A percentile compares a stretch with the other conserved stretches of the same genome.
These are phyloP conservation scores for Hypomyces rosellus DNA, from an alignment of 2,329 filamentous ascomycete species.

Conservation along the genomic window DNA sequence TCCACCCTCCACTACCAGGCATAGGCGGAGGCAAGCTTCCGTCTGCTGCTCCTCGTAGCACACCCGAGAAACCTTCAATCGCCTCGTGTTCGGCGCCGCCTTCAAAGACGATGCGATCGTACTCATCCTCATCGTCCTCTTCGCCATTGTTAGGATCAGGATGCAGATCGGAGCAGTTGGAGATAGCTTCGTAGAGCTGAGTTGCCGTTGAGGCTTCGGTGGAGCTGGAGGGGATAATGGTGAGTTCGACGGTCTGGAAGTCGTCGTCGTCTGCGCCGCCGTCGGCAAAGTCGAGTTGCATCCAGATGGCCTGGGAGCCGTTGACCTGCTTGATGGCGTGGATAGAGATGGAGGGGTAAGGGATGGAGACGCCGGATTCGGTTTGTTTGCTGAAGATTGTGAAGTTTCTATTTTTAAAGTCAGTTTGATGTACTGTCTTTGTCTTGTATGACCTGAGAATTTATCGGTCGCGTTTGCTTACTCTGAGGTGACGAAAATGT, in stretches of 20 bases:
- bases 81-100: constrained; percentile 42
- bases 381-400: constrained; percentile 56
- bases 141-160: constrained; percentile 59
- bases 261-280: constrained; percentile 56
- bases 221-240: constrained; percentile 47
- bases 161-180: constrained; percentile 68
- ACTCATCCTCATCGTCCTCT: constrained; percentile 50
- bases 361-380: constrained; percentile 58
- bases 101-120: constrained; percentile 53
- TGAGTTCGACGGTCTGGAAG: constrained; percentile 60
- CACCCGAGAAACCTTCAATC: constrained; percentile 51
- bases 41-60: constrained; percentile 40
- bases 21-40: constrained; percentile 58
- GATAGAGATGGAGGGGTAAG: constrained; percentile 68
- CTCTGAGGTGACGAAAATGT: constrained; percentile 55
- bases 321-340: constrained; percentile 63
- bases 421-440: background rate
- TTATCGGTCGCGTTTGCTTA: constrained; percentile 25
- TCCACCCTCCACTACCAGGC: constrained; percentile 73
- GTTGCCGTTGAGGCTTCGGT: constrained; percentile 16
- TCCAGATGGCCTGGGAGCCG: constrained; percentile 50
- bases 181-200: constrained; percentile 61
- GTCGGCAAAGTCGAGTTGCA: constrained; percentile 61
- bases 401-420: constrained; percentile 33
- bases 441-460: background rate